A percentile compares a stretch with the other conserved stretches of the same genome.
phyloP scores from a whole-genome alignment of 345 rosid genomes.

The Boechera stricta region DNA sequence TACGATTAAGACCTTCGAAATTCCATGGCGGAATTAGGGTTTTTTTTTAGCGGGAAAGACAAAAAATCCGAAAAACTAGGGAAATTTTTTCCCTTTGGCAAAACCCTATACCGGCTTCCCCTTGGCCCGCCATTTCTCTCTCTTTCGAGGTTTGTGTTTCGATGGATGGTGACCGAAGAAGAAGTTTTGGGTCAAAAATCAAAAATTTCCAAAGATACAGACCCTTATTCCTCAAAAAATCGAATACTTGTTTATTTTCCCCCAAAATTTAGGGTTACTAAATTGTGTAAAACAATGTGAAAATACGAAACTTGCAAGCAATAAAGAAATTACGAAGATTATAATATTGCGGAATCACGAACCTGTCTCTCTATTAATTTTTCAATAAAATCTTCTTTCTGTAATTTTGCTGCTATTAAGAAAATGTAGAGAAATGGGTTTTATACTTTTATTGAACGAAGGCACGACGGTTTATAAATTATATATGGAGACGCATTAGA shows the following conservation, averaged over 20 bases:
- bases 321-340: not conserved
- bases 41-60: constrained; percentile 44
- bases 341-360: constrained; percentile 28
- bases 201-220: not conserved
- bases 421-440: constrained; percentile 22
- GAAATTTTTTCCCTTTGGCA: not conserved
- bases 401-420: constrained; percentile 30
- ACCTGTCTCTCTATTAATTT: constrained; percentile 19
- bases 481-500: constrained; percentile 13
- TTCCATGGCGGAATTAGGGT: constrained; percentile 33
- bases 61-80: constrained; percentile 23
- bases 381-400: constrained; percentile 11
- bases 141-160: constrained; percentile 35
- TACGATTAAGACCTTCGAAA: constrained; percentile 13
- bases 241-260: not conserved
- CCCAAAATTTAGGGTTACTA: constrained; percentile 35
- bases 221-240: constrained; percentile 26
- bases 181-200: constrained; percentile 36
- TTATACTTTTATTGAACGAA: not conserved
- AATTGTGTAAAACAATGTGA: constrained; percentile 13
- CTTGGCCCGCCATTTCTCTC: constrained; percentile 43
- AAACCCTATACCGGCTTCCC: constrained; percentile 30
- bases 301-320: constrained; percentile 18
- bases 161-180: constrained; percentile 35
- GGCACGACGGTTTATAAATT: constrained; percentile 8